These are phyloP conservation scores for Fusarium sp. DNA, from an alignment of 2,329 filamentous ascomycete genomes.

Conservation along the genomic window DNA sequence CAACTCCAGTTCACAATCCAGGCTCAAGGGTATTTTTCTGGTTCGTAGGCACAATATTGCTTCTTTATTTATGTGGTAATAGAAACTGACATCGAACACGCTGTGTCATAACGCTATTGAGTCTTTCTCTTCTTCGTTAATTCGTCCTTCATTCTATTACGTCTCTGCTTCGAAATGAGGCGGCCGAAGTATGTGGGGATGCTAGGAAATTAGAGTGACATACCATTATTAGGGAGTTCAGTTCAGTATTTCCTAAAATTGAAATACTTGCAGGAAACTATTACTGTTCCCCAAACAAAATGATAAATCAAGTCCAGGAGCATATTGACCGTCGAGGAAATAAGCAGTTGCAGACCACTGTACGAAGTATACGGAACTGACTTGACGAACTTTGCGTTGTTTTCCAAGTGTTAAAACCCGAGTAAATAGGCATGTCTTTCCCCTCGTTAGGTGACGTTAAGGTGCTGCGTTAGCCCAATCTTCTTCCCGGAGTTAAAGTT, in stretches of 20 bases:
- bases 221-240: constrained; percentile 1
- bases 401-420: not conserved
- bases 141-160: not conserved
- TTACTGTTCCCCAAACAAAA: not conserved
- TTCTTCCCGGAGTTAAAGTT: constrained; percentile 8
- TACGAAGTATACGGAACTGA: not conserved
- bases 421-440: not conserved
- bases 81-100: not conserved
- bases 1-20: not conserved
- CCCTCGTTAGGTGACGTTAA: not conserved
- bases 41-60: constrained; percentile 22
- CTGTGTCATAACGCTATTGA: constrained; percentile 11
- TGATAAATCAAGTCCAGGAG: not conserved
- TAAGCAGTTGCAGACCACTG: too few relatives aligned
- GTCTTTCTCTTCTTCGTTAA: constrained; percentile 15
- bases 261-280: constrained; percentile 11
- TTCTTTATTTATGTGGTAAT: constrained; percentile 4
- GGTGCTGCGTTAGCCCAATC: constrained; percentile 21
- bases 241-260: constrained; percentile 12
- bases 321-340: not conserved
- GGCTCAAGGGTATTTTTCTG: not conserved
- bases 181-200: constrained; percentile 24
- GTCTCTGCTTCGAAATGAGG: constrained; percentile 2
- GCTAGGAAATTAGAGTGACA: constrained; percentile 30
- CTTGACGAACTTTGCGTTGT: not conserved